Conservation (phyloP, 768 basidiomycete species). For the Leccinellum rugosiceps region DNA sequence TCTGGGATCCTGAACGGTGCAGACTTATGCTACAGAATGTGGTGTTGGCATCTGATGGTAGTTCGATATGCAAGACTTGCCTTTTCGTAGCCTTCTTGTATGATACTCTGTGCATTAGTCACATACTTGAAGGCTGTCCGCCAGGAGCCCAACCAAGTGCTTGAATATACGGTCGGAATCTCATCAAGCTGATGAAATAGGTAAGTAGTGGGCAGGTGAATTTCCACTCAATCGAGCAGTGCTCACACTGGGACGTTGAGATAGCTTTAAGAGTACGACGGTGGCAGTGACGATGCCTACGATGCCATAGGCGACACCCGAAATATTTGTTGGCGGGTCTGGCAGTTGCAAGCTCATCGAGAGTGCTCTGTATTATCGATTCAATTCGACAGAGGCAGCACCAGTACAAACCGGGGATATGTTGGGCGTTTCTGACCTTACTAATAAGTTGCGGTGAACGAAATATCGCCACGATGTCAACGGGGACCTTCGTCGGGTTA, state of each 20-base stretch:
- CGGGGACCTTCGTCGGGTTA: too few relatives aligned
- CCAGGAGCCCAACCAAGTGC: slow-evolving; percentile 25
- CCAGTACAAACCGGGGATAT: too few relatives aligned
- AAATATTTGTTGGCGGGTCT: neutral
- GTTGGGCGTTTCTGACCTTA: too few relatives aligned
- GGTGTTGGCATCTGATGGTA: too few relatives aligned
- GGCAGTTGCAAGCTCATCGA: neutral
- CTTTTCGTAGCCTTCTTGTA: slow-evolving; percentile 31
- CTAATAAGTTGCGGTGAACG: too few relatives aligned
- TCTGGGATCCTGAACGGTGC: slow-evolving; percentile 29
- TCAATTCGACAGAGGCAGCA: too few relatives aligned
- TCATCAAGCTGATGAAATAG: neutral
- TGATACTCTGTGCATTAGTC: slow-evolving; percentile 13
- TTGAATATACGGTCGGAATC: neutral
- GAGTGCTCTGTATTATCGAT: neutral
- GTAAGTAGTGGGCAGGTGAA: neutral
- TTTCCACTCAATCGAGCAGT: neutral
- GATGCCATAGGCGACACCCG: neutral
- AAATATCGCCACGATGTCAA: too few relatives aligned
- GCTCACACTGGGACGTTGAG: neutral
- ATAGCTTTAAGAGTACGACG: neutral
- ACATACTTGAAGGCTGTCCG: slow-evolving; percentile 14
- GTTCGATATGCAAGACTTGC: slow-evolving; percentile 3
- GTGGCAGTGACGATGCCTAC: neutral
- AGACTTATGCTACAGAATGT: slow-evolving; percentile 20